A percentile compares a stretch with the other conserved stretches of the same genome.
phyloP scores from a whole-genome alignment of 1,284 basidiomycete species.

The Paramarasmius palmivorus region DNA sequence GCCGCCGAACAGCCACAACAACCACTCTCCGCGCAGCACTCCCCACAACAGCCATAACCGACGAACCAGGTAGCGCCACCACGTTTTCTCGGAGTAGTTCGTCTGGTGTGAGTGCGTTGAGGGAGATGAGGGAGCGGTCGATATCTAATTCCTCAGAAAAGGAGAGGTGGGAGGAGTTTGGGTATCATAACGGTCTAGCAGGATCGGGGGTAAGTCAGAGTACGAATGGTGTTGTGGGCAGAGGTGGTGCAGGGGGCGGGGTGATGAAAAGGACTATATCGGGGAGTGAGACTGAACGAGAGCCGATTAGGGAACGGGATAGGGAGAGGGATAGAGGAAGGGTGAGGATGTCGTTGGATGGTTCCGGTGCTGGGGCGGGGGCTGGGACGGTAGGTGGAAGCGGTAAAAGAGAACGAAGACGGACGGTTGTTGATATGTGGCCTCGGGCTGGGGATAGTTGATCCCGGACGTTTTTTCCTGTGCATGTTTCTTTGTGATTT shows the following conservation, averaged over 20 bases:
- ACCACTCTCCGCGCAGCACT: too few relatives aligned
- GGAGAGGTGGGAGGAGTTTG: background rate
- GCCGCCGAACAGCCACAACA: too few relatives aligned
- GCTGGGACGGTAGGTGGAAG: constrained; percentile 32
- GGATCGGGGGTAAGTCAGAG: background rate
- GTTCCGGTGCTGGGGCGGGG: too few relatives aligned
- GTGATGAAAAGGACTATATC: constrained; percentile 33
- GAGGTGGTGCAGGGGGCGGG: background rate
- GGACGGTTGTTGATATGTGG: constrained; percentile 48
- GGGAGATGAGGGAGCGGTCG: too few relatives aligned
- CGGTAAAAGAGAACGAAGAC: constrained; percentile 36
- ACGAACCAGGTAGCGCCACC: constrained; percentile 38
- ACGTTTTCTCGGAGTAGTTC: constrained; percentile 29
- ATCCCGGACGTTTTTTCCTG: background rate
- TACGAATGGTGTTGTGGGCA: background rate
- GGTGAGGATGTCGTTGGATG: constrained; percentile 48
- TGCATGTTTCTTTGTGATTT: background rate
- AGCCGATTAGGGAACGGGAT: constrained; percentile 37
- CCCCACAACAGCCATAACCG: constrained; percentile 40
- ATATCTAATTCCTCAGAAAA: too few relatives aligned
- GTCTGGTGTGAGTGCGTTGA: background rate
- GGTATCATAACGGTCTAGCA: constrained; percentile 8
- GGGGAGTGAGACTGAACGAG: constrained; percentile 56
- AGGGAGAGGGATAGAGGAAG: constrained; percentile 30
- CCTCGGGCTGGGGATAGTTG: constrained; percentile 23